These are phyloP conservation scores for Metschnikowia dekortorum DNA, from an alignment of 805 yeast species.

Conservation along the genomic window DNA sequence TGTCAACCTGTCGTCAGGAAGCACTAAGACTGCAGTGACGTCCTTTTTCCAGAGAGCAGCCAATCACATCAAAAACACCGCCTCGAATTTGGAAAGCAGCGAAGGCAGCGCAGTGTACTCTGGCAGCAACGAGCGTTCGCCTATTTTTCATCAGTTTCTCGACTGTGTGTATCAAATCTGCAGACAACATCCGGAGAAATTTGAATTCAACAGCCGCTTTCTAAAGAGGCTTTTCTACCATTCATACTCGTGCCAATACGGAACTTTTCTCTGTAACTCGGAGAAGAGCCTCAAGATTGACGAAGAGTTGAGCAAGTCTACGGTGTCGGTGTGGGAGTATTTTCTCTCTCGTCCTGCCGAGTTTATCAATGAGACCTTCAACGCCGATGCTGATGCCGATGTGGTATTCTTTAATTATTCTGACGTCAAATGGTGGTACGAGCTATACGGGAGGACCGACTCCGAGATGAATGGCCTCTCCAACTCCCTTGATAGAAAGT, in stretches of 20 bases:
- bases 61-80: conserved; percentile 35
- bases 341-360: conserved; percentile 71
- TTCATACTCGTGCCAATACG: conserved; percentile 90
- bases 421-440: conserved; percentile 84
- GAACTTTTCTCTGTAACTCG: conserved; percentile 75
- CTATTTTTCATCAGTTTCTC: conserved; percentile 89
- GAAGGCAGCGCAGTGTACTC: conserved; percentile 16
- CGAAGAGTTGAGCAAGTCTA: conserved; percentile 39
- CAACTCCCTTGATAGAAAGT: conserved; percentile 34
- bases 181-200: conserved; percentile 63
- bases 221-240: conserved; percentile 82
- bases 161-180: conserved; percentile 83
- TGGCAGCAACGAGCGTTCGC: conserved; percentile 52
- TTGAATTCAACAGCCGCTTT: conserved; percentile 88
- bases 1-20: background rate
- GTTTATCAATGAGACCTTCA: conserved; percentile 55
- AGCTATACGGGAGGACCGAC: conserved; percentile 71
- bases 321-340: conserved; percentile 91
- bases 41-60: conserved; percentile 39
- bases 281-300: conserved; percentile 53
- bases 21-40: conserved; percentile 27
- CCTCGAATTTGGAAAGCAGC: conserved; percentile 15
- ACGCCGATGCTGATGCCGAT: conserved; percentile 16
- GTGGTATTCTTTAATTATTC: conserved; percentile 58
- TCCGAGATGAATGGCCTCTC: conserved; percentile 44